phyloP scores from a whole-genome alignment of 1,284 basidiomycete genomes.

The Ustilago hordei region DNA sequence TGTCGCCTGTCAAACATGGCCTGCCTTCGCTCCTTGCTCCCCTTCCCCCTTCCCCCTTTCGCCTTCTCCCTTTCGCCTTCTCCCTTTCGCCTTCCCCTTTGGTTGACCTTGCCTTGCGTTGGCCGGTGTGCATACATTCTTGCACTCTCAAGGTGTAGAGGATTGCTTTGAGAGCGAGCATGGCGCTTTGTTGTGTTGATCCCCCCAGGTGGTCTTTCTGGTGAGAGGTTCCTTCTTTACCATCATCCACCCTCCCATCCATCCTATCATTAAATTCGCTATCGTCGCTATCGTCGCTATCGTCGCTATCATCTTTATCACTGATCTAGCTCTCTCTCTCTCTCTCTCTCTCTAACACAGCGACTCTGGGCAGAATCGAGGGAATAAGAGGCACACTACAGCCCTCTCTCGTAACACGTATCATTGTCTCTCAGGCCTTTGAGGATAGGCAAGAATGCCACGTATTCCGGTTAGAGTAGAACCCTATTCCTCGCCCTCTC shows the following conservation, averaged over 20 bases:
- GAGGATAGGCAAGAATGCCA: conserved; percentile 68
- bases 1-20: conserved; percentile 10
- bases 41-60: not conserved
- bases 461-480: conserved; percentile 73
- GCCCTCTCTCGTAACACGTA: too few species aligned
- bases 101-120: not conserved
- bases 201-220: too few species aligned
- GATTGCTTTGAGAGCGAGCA: not conserved
- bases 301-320: not conserved
- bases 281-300: not conserved
- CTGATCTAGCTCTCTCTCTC: not conserved
- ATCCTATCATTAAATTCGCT: not conserved
- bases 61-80: not conserved
- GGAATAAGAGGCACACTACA: not conserved
- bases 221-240: conserved; percentile 5
- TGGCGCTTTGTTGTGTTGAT: not conserved
- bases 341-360: not conserved
- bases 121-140: not conserved
- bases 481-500: conserved; percentile 72
- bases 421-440: too few species aligned
- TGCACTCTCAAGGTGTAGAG: too few species aligned
- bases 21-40: not conserved
- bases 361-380: conserved; percentile 1
- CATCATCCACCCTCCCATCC: conserved; percentile 12
- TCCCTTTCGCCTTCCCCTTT: not conserved